A percentile compares a stretch with the other conserved stretches of the same genome.
phyloP scores from a whole-genome alignment of 805 yeast genomes.

The Tetrapisispora pingtungensis region DNA sequence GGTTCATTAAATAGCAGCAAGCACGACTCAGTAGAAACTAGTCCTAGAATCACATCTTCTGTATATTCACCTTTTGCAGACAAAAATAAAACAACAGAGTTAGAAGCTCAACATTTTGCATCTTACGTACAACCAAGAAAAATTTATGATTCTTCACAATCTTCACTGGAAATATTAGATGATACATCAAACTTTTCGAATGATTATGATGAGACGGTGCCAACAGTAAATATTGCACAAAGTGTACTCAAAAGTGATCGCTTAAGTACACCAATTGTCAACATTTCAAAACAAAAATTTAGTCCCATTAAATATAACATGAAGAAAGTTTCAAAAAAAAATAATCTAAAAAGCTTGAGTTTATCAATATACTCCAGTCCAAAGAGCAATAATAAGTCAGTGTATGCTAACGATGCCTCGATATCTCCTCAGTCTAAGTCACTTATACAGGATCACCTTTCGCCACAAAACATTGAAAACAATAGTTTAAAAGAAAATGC shows the following conservation, averaged over 20 bases:
- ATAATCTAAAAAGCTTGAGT: not conserved
- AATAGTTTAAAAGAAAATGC: not conserved
- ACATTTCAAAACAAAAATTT: constrained; percentile 1
- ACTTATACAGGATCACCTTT: not conserved
- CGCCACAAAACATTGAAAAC: too few species aligned
- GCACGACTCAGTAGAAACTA: not conserved
- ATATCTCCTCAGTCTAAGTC: not conserved
- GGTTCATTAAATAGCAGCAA: not conserved
- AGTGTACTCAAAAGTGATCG: constrained; percentile 14
- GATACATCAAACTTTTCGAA: not conserved
- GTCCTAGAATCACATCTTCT: not conserved
- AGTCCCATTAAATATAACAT: constrained; percentile 2
- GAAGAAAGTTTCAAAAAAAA: not conserved
- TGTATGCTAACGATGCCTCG: too few species aligned
- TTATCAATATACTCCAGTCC: not conserved
- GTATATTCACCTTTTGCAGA: not conserved
- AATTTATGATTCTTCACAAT: not conserved
- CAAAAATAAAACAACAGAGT: not conserved
- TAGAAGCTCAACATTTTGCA: not conserved
- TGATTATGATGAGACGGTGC: constrained; percentile 9
- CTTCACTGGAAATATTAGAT: not conserved
- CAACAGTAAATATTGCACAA: constrained; percentile 21
- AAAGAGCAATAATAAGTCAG: not conserved
- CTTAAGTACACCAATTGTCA: constrained; percentile 3
- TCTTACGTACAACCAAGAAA: not conserved